Evolutionary conservation across 2,329 filamentous ascomycete genomes (phyloP), one percentile per base, ranked within the genome.

Genomic region (Thelonectria rubi): DNA sequence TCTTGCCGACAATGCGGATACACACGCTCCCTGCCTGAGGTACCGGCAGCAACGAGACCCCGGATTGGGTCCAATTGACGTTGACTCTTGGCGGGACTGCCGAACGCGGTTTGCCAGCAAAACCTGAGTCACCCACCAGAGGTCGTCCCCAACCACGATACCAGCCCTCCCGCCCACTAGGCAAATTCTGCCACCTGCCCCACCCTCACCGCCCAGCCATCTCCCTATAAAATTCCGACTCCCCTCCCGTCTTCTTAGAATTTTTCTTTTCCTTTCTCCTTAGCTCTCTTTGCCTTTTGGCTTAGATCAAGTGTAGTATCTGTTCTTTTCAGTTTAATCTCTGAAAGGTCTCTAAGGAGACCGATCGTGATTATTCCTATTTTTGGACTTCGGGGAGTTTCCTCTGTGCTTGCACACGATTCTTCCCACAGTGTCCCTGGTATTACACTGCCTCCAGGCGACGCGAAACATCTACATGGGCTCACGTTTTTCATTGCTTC

Each of bases 251-350:
- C n/a, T n/a, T n/a, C n/a, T n/a, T n/a, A n/a, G n/a, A n/a, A 68
- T 10, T 6, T 52, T 69, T 68, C 63, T 69, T 64, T 75, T 68
- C 63, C 67, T 72, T 75, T 75, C 70, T 75, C 75, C 68, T 74
- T 72, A 78, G 76, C 76, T 78, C 76, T 78, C 76, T 78, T 78
- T 78, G 76, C 76, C 81, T 82, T 83, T 84, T 86, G 84, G 87
- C 87, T 91, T 91, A 92, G 90, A 92, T 92, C 90, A 92, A 92
- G 89, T 92, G 89, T 92, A 93, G 90, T 92, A 92, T 91, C 89
- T 92, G 90, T 93, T 93, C 90, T 93, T 93, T 91, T 92, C 88
- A 94, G 91, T 93, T 93, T 94, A 93, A 93, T 93, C 88, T 90
- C 91, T 93, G 90, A 90, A 91, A 93, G 85, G 84, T 82, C 82